Conservation (phyloP, 176 grass and related monocot genomes). For the Oryza meyeriana region DNA sequence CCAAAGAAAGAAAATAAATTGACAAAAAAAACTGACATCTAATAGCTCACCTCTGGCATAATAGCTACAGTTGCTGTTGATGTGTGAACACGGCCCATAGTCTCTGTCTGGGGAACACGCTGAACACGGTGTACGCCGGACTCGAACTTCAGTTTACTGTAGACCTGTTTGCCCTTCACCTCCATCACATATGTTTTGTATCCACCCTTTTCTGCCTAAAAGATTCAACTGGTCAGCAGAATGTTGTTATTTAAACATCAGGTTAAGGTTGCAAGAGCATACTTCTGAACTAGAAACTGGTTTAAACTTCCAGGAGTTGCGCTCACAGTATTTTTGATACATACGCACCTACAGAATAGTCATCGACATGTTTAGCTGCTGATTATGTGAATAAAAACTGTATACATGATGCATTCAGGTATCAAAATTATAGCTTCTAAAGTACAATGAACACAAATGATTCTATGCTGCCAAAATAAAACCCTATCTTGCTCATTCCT, state of each 20-base stretch:
- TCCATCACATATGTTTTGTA: conserved; percentile 95
- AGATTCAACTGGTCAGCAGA: conserved; percentile 13
- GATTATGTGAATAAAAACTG: conserved; percentile 7
- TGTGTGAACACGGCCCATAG: conserved; percentile 90
- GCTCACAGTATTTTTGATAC: conserved; percentile 86
- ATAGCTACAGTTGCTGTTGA: conserved; percentile 96
- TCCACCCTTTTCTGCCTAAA: conserved; percentile 88
- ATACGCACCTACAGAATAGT: conserved; percentile 71
- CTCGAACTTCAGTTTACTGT: conserved; percentile 95
- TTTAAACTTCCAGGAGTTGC: conserved; percentile 68
- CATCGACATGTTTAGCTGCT: conserved; percentile 10
- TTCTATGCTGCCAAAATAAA: conserved; percentile 23
- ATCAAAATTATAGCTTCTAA: conserved; percentile 3
- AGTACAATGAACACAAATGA: conserved; percentile 23
- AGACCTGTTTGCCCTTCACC: conserved; percentile 84
- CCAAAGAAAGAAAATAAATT: conserved; percentile 5
- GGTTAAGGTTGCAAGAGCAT: conserved; percentile 37
- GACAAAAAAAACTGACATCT: conserved; percentile 3
- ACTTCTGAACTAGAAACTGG: conserved; percentile 85
- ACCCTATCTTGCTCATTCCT: background rate
- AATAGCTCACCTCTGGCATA: conserved; percentile 82
- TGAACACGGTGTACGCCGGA: conserved; percentile 97
- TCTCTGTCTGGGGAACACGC: conserved; percentile 85
- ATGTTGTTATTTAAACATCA: conserved; percentile 25
- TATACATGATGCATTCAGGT: conserved; percentile 2